These are phyloP conservation scores for Trichoderma oligosporum DNA, from an alignment of 2,329 filamentous ascomycete species.

Conservation along the genomic window DNA sequence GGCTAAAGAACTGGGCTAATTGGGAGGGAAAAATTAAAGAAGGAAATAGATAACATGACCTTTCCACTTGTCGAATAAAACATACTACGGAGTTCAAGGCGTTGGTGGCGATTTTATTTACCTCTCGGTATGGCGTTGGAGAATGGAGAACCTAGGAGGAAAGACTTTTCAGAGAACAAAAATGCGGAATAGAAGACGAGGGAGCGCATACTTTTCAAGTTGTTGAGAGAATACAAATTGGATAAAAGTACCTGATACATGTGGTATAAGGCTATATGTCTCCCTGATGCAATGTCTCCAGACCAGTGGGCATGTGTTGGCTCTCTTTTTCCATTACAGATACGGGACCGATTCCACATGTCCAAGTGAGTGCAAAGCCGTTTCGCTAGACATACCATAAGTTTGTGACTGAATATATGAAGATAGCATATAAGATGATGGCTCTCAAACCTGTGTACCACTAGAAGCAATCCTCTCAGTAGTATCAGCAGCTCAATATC, in stretches of 20 bases:
- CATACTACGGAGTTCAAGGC: constrained; percentile 12
- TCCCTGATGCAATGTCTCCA: constrained; percentile 9
- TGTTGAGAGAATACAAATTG: no score
- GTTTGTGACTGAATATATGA: no score
- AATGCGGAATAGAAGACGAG: not conserved
- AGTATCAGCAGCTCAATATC: no score
- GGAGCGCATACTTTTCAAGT: no score
- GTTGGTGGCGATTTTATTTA: constrained; percentile 12
- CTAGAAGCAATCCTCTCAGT: no score
- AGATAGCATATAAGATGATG: no score
- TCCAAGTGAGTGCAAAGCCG: not conserved
- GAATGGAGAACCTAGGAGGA: not conserved
- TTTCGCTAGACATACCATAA: no score
- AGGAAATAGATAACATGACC: not conserved
- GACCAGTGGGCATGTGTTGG: constrained; percentile 8
- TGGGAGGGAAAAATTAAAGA: not conserved
- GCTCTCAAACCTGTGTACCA: no score
- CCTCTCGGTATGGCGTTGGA: constrained; percentile 6
- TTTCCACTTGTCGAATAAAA: not conserved
- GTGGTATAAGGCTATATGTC: not conserved
- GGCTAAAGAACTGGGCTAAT: constrained; percentile 33
- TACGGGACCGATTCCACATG: no score
- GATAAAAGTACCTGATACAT: not conserved
- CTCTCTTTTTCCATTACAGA: not conserved
- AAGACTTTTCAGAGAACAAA: not conserved